phyloP scores from a whole-genome alignment of 495 filamentous ascomycete genomes.

The Clohesyomyces aquaticus region DNA sequence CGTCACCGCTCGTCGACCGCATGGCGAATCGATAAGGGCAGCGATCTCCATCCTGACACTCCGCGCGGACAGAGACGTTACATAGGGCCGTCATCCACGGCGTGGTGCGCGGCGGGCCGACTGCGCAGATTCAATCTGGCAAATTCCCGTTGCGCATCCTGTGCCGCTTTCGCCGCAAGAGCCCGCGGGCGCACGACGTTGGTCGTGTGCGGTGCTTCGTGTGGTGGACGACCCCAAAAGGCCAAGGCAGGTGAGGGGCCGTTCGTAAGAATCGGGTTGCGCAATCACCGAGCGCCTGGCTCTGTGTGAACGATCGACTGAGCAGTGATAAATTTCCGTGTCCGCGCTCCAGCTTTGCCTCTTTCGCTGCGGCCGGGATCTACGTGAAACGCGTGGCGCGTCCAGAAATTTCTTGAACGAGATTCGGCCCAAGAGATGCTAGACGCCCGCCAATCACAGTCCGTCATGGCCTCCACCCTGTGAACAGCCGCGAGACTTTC shows the following conservation, averaged over 20 bases:
- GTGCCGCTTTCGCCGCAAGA: background rate
- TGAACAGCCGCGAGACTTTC: constrained; percentile 14
- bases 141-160: background rate
- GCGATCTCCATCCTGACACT: constrained; percentile 26
- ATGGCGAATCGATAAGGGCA: constrained; percentile 39
- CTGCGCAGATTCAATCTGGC: too few species aligned
- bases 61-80: constrained; percentile 16
- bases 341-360: constrained; percentile 30
- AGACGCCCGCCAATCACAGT: constrained; percentile 19
- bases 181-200: background rate
- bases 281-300: constrained; percentile 44
- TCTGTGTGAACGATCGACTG: constrained; percentile 36
- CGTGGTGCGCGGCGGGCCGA: constrained; percentile 3
- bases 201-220: background rate
- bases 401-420: constrained; percentile 31
- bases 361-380: constrained; percentile 28
- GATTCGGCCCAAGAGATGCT: constrained; percentile 14
- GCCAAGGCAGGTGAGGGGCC: constrained; percentile 34
- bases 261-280: constrained; percentile 40
- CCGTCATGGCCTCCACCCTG: background rate
- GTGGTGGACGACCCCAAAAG: background rate
- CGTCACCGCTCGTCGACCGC: constrained; percentile 30
- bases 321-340: constrained; percentile 42
- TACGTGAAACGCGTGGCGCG: constrained; percentile 40
- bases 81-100: constrained; percentile 24